Conservation (phyloP, 2,329 filamentous ascomycete species). For the Pleochaeta shiraiana region DNA sequence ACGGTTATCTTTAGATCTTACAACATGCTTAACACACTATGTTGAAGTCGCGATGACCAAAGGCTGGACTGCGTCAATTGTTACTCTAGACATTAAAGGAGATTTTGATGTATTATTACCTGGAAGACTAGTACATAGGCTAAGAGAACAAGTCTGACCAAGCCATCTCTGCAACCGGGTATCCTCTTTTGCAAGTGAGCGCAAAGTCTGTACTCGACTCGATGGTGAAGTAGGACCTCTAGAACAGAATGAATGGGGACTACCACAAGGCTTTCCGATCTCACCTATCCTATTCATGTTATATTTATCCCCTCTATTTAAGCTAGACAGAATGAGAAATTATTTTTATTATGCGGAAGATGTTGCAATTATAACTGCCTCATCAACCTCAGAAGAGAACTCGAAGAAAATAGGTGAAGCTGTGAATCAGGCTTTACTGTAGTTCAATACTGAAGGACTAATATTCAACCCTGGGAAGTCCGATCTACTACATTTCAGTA, state of each 20-base stretch:
- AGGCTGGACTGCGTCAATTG: background rate
- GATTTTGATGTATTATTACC: background rate
- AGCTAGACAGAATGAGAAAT: background rate
- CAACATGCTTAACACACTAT: background rate
- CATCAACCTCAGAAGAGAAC: background rate
- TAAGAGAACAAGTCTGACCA: background rate
- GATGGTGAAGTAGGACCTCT: background rate
- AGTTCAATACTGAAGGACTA: background rate
- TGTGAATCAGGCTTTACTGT: background rate
- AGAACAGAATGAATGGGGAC: background rate
- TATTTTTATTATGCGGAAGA: background rate
- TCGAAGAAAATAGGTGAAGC: background rate
- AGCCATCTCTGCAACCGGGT: background rate
- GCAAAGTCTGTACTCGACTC: background rate
- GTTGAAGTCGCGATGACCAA: background rate
- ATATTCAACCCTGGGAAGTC: background rate
- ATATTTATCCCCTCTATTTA: background rate
- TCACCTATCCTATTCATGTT: background rate
- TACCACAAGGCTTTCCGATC: background rate
- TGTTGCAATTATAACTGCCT: background rate
- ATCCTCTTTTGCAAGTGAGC: background rate
- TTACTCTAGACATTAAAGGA: background rate
- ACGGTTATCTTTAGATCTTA: background rate
- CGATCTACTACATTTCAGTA: background rate
- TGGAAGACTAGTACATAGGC: background rate